phyloP scores from a whole-genome alignment of 1,284 basidiomycete species.

The Puccinia polysora region DNA sequence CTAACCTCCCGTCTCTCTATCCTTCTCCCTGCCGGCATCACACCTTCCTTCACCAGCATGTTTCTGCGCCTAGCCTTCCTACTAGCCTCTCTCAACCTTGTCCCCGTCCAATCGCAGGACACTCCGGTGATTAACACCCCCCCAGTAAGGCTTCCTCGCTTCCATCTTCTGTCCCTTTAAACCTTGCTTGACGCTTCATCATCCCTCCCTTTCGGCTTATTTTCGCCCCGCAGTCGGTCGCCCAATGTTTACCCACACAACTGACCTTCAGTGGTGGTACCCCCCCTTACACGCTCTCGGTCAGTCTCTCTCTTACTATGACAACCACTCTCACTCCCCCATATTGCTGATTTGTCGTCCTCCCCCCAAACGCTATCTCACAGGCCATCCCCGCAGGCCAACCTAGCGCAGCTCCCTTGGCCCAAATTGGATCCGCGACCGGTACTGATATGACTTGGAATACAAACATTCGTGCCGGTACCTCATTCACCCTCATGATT shows the following conservation, averaged over 20 bases:
- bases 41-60: no score
- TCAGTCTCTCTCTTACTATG: conserved; percentile 27
- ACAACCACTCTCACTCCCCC: not conserved
- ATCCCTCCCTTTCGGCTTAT: conserved; percentile 18
- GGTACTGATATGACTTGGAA: conserved; percentile 50
- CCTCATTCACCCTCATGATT: conserved; percentile 51
- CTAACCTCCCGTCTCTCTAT: no score
- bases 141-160: conserved; percentile 16
- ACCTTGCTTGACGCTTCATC: conserved; percentile 7
- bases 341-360: not conserved
- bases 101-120: conserved; percentile 38
- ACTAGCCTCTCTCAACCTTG: not conserved
- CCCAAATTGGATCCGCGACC: conserved; percentile 47
- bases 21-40: no score
- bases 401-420: conserved; percentile 47
- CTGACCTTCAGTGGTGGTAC: conserved; percentile 42
- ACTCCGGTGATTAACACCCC: conserved; percentile 40
- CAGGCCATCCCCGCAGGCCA: conserved; percentile 46
- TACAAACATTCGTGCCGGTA: conserved; percentile 51
- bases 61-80: not conserved
- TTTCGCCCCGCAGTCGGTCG: conserved; percentile 43
- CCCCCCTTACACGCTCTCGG: conserved; percentile 46
- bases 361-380: not conserved
- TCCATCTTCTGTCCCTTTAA: not conserved
- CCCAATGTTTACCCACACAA: conserved; percentile 44